Conservation (phyloP, 164 flowering plant genomes). For the Annona cherimola region DNA sequence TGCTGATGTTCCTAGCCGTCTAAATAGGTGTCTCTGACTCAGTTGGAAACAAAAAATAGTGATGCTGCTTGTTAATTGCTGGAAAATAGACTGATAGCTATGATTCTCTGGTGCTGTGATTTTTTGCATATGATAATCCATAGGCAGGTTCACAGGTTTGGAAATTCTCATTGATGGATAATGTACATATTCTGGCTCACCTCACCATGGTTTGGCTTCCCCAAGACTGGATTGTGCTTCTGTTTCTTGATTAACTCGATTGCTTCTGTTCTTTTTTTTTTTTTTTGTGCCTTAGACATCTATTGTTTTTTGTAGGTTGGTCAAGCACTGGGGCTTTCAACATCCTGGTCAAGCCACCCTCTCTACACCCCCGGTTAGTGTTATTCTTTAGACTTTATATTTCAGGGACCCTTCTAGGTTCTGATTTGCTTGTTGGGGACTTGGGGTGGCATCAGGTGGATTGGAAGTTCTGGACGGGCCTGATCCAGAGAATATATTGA, state of each 20-base stretch:
- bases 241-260: not conserved
- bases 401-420: not conserved
- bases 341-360: conserved; percentile 87
- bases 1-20: too few species aligned
- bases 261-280: not conserved
- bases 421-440: not conserved
- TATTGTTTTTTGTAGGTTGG: conserved; percentile 48
- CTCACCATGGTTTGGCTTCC: not conserved
- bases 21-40: too few species aligned
- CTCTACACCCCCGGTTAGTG: conserved; percentile 64
- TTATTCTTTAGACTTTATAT: not conserved
- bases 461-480: conserved; percentile 92
- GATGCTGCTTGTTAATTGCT: too few species aligned
- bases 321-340: conserved; percentile 88
- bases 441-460: conserved; percentile 50
- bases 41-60: too few species aligned
- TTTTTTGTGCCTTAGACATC: not conserved
- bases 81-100: not conserved
- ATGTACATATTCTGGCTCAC: too few species aligned
- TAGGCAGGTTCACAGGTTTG: not conserved
- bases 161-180: not conserved
- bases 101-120: not conserved
- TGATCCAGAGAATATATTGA: conserved; percentile 61
- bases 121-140: not conserved
- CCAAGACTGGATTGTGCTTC: not conserved